Evolutionary conservation across 2,329 filamentous ascomycete species (phyloP), one percentile per base, ranked within the genome.

Genomic region (Botrytis aclada): DNA sequence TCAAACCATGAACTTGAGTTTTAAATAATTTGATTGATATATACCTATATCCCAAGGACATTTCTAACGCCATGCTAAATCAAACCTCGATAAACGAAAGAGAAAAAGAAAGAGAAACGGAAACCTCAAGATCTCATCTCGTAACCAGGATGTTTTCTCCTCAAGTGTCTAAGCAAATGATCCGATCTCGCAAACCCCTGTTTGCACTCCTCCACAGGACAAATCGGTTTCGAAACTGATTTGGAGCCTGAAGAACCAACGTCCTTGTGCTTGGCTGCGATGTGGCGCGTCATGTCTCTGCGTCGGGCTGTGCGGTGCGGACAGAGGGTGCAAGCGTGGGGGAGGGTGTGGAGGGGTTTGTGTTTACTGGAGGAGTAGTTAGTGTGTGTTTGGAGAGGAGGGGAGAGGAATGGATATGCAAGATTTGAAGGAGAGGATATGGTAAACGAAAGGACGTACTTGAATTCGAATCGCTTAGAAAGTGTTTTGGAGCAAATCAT

Each of bases 231-330:
- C 4, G 47, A 54, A 2, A 25, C 18, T 8, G 34, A 12, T 14
- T 56, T 56, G 22, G 47, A 20, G 14, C 25, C 65, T 2, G 65
- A 69, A n/a, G 37, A 4, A 16, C n/a, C 34, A 10, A 69, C 37
- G 29, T 43, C n/a, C 29, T 56, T 69, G 20, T 69, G 65, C 29
- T 69, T 69, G 37, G 65, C 65, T 3, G 65, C n/a, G 2, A 69
- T 56, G n/a, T 69, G 65, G 25, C 65, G 65, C 10, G 65, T 32
- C 65, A 67, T 67, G n/a, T 67, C 65, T 67, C 65, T 39, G 29
- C n/a, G 51, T n/a, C 65, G 65, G 12, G 65, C 65, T 39, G 65
- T 67, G 34, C 65, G 65, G 65, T 67, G 65, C 25, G 65, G 65
- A 56, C 65, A 67, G 47, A 67, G 25, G 16, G 65, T 37, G 39